Evolutionary conservation across 2,329 filamentous ascomycete genomes (phyloP).

Genomic region (Trichoderma arundinaceum): DNA sequence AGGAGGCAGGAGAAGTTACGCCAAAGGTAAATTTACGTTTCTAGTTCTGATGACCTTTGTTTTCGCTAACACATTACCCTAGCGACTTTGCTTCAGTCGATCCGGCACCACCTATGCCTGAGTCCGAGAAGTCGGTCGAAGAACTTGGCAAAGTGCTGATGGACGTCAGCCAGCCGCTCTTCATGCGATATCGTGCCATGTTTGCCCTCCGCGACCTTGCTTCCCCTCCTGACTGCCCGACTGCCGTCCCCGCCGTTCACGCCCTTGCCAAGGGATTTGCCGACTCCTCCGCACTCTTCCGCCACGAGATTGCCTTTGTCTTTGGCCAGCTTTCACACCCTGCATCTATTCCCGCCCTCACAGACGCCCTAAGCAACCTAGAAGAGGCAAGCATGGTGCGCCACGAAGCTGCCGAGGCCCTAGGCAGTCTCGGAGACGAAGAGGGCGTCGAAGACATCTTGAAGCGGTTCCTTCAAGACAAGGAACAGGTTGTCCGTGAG

Average conservation of each 20-base stretch:
- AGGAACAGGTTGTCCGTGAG: slow-evolving; percentile 91
- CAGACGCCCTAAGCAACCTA: slow-evolving; percentile 75
- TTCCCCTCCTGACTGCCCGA: slow-evolving; percentile 88
- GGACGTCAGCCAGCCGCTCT: slow-evolving; percentile 79
- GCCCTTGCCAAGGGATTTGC: slow-evolving; percentile 84
- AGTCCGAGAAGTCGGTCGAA: slow-evolving; percentile 71
- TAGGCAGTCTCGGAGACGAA: slow-evolving; percentile 92
- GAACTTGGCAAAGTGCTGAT: slow-evolving; percentile 79
- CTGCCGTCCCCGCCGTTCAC: slow-evolving; percentile 83
- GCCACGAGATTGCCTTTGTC: slow-evolving; percentile 97
- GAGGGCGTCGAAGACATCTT: slow-evolving; percentile 88
- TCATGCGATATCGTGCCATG: slow-evolving; percentile 96
- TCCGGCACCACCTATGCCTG: slow-evolving; percentile 85
- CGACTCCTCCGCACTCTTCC: slow-evolving; percentile 89
- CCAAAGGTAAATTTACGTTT: slow-evolving; percentile 67
- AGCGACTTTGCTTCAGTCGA: slow-evolving; percentile 97
- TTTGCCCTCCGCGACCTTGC: slow-evolving; percentile 94
- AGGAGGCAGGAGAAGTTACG: slow-evolving; percentile 77
- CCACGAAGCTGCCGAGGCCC: slow-evolving; percentile 94
- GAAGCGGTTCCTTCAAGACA: slow-evolving; percentile 83
- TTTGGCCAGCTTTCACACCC: slow-evolving; percentile 96
- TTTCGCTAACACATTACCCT: slow-evolving; percentile 40
- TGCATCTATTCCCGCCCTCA: slow-evolving; percentile 91
- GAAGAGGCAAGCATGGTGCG: slow-evolving; percentile 94
- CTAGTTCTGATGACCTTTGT: slow-evolving; percentile 32